Conservation (phyloP, 352 stramenopile genomes). For the Peronospora belbahrii region DNA sequence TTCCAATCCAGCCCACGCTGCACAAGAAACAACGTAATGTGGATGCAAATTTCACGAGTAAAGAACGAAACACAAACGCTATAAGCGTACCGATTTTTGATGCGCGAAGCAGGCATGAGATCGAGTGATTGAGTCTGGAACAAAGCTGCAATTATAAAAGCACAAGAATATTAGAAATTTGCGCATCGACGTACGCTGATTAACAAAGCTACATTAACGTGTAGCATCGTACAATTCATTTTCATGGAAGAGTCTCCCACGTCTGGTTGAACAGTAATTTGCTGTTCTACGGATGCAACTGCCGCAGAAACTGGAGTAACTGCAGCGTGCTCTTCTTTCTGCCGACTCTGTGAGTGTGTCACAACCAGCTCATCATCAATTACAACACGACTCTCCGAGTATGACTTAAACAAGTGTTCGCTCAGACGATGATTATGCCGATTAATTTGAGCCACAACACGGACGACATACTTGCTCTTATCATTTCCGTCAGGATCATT, state of each 20-base stretch:
- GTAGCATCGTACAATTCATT: conserved; percentile 29
- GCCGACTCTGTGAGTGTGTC: conserved; percentile 28
- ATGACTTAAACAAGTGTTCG: conserved; percentile 83
- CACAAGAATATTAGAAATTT: conserved; percentile 4
- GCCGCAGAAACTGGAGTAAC: conserved; percentile 5
- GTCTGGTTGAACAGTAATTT: conserved; percentile 25
- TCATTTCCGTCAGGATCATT: conserved; percentile 31
- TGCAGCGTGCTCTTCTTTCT: conserved; percentile 40
- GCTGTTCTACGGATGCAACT: conserved; percentile 27
- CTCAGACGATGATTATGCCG: conserved; percentile 81
- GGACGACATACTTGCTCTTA: conserved; percentile 79
- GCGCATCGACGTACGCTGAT: background rate
- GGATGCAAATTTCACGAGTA: background rate
- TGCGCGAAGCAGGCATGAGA: conserved; percentile 41
- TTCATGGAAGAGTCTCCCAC: conserved; percentile 59
- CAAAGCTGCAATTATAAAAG: conserved; percentile 24
- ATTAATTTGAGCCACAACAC: conserved; percentile 80
- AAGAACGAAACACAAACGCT: too few species aligned
- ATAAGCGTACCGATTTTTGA: conserved; percentile 46
- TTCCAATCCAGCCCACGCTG: conserved; percentile 83
- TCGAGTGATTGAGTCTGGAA: conserved; percentile 57
- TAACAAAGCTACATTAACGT: background rate
- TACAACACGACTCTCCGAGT: conserved; percentile 78
- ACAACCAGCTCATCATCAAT: conserved; percentile 76
- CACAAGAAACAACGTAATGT: background rate